A percentile compares a stretch with the other conserved stretches of the same genome.
phyloP scores from a whole-genome alignment of 2,329 filamentous ascomycete genomes.

The Botryosphaeria dothidea region DNA sequence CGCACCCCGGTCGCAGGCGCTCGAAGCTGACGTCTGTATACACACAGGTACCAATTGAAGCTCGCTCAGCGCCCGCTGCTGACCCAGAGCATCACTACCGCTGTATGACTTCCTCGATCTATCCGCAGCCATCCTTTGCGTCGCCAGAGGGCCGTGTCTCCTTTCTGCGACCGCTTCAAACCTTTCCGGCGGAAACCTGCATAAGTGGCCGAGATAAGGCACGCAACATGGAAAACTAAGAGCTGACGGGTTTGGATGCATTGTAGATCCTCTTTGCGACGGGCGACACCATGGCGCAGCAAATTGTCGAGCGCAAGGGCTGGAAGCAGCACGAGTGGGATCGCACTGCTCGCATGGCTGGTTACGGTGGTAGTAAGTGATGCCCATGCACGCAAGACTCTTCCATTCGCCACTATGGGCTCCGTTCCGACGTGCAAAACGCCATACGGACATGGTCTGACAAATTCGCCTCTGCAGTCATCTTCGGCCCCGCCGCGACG shows the following conservation, averaged over 20 bases:
- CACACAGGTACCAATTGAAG: slow-evolving; percentile 76
- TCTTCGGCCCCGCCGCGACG: slow-evolving; percentile 87
- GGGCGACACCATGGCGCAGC: slow-evolving; percentile 88
- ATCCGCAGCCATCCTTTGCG: neutral
- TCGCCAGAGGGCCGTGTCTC: neutral
- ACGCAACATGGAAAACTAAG: neutral
- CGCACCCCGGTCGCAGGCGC: slow-evolving; percentile 23
- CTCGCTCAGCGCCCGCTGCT: slow-evolving; percentile 80
- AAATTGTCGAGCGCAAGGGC: slow-evolving; percentile 81
- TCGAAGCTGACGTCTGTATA: slow-evolving; percentile 13
- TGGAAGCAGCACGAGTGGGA: slow-evolving; percentile 69
- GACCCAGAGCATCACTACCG: slow-evolving; percentile 87
- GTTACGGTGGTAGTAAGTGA: slow-evolving; percentile 70
- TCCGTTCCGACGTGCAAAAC: neutral
- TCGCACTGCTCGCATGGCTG: slow-evolving; percentile 75
- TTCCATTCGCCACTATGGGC: slow-evolving; percentile 5
- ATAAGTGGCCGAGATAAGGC: slow-evolving; percentile 9
- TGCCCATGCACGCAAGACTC: slow-evolving; percentile 31
- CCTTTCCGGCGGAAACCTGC: neutral
- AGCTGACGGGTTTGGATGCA: slow-evolving; percentile 5
- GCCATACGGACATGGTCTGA: slow-evolving; percentile 20
- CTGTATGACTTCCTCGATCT: slow-evolving; percentile 44
- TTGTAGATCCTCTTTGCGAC: slow-evolving; percentile 79
- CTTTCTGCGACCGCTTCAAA: neutral
- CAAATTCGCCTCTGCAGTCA: slow-evolving; percentile 46